These are phyloP conservation scores for Pichia membranifaciens DNA, from an alignment of 805 yeast species.

Conservation along the genomic window DNA sequence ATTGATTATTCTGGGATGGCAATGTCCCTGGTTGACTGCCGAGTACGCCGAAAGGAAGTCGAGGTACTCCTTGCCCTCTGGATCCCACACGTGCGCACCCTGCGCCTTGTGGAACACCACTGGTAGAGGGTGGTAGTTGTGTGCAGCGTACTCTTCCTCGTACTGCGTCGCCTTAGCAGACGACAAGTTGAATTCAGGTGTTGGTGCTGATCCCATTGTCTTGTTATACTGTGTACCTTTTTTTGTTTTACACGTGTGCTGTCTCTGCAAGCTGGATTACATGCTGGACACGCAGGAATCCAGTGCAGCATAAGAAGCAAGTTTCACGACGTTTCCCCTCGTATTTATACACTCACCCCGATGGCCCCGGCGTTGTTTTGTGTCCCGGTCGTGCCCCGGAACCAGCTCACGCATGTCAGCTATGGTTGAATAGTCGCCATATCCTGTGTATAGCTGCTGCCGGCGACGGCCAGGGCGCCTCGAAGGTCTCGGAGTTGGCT, in stretches of 20 bases:
- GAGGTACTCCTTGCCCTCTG: slow-evolving; percentile 89
- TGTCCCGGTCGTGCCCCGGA: too few relatives aligned
- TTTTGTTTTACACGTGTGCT: too few relatives aligned
- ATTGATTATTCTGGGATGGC: slow-evolving; percentile 85
- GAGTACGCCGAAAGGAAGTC: slow-evolving; percentile 94
- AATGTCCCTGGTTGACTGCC: slow-evolving; percentile 97
- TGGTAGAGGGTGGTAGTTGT: slow-evolving; percentile 94
- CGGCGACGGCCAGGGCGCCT: background rate
- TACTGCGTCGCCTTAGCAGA: slow-evolving; percentile 58
- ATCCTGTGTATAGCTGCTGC: slow-evolving; percentile 12
- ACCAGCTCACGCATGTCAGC: slow-evolving; percentile 3
- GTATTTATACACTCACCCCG: too few relatives aligned
- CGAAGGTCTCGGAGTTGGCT: background rate
- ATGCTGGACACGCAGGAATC: background rate
- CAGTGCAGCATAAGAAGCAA: background rate
- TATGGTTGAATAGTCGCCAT: slow-evolving; percentile 13
- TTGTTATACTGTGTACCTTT: too few relatives aligned
- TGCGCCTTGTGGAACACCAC: slow-evolving; percentile 82
- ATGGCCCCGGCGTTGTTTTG: too few relatives aligned
- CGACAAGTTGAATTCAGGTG: slow-evolving; percentile 44
- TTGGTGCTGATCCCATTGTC: slow-evolving; percentile 9
- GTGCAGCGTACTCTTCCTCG: slow-evolving; percentile 85
- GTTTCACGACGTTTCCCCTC: too few relatives aligned
- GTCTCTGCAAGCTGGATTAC: too few relatives aligned
- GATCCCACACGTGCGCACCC: slow-evolving; percentile 97